Percentiles rank a stretch among this genome's conserved stretches.
Conservation (phyloP, 2,329 filamentous ascomycete genomes). For the Ampelomyces quisqualis region DNA sequence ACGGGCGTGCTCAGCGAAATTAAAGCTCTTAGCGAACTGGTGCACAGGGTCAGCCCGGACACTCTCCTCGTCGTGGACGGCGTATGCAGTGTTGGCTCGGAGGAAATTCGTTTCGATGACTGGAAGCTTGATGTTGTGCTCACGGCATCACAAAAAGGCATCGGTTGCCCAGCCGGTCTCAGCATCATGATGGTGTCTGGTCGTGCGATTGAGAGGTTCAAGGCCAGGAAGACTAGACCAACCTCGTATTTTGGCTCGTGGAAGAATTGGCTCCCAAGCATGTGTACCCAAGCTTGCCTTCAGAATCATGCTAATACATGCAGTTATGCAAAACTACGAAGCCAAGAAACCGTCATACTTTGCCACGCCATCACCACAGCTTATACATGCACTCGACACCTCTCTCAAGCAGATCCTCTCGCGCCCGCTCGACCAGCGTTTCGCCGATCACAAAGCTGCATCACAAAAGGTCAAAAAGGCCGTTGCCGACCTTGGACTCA, state of each 20-base stretch:
- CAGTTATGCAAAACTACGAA: slow-evolving; percentile 98
- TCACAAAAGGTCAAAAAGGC: slow-evolving; percentile 87
- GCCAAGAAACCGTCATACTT: slow-evolving; percentile 98
- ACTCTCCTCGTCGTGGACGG: slow-evolving; percentile 92
- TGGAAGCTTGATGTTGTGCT: slow-evolving; percentile 92
- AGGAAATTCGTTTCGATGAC: slow-evolving; percentile 93
- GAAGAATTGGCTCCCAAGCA: slow-evolving; percentile 95
- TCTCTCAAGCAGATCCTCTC: slow-evolving; percentile 81
- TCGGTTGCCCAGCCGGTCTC: slow-evolving; percentile 90
- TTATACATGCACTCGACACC: slow-evolving; percentile 90
- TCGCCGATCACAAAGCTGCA: slow-evolving; percentile 74
- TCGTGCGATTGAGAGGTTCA: slow-evolving; percentile 77
- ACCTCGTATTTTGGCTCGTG: slow-evolving; percentile 92
- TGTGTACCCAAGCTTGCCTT: slow-evolving; percentile 4
- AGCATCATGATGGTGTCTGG: slow-evolving; percentile 94
- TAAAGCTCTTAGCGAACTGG: slow-evolving; percentile 76
- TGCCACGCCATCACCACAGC: slow-evolving; percentile 90
- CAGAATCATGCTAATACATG: slow-evolving; percentile 16
- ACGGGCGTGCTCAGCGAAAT: slow-evolving; percentile 94
- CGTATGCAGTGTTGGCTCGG: slow-evolving; percentile 93
- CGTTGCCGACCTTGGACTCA: slow-evolving; percentile 75
- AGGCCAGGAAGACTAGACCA: slow-evolving; percentile 77
- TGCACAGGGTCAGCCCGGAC: slow-evolving; percentile 83
- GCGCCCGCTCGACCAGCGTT: slow-evolving; percentile 77
- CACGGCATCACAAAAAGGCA: slow-evolving; percentile 94